phyloP scores from a whole-genome alignment of 208 protist species.

The Trypanosoma platydactyli region DNA sequence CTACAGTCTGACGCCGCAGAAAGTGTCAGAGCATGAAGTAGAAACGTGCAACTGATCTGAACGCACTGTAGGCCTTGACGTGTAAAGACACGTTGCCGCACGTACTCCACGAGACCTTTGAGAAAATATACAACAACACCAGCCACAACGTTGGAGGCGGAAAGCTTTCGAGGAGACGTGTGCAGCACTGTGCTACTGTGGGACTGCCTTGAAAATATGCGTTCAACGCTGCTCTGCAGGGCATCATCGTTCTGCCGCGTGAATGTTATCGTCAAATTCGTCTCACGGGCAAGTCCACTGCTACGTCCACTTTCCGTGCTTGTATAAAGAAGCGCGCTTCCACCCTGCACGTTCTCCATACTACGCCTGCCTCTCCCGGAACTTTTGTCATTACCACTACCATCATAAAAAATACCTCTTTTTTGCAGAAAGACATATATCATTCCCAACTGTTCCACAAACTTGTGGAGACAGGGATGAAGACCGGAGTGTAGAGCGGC shows the following conservation, averaged over 20 bases:
- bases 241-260: conserved; percentile 50
- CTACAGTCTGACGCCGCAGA: background rate
- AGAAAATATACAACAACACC: conserved; percentile 63
- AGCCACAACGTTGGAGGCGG: conserved; percentile 37
- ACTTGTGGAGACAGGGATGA: conserved; percentile 23
- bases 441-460: conserved; percentile 42
- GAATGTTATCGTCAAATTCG: conserved; percentile 36
- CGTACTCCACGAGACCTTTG: conserved; percentile 66
- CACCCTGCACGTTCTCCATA: conserved; percentile 20
- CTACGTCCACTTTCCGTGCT: conserved; percentile 26
- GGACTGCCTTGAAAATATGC: conserved; percentile 55
- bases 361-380: conserved; percentile 4
- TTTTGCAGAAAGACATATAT: conserved; percentile 42
- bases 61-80: conserved; percentile 53
- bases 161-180: conserved; percentile 43
- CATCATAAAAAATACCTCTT: background rate
- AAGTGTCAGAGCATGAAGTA: conserved; percentile 57
- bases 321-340: conserved; percentile 23
- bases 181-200: conserved; percentile 36
- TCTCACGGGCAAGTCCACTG: conserved; percentile 12
- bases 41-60: conserved; percentile 70
- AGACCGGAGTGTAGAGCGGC: conserved; percentile 29
- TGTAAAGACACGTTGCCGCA: conserved; percentile 38
- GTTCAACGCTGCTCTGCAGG: conserved; percentile 69
- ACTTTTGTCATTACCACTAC: background rate